Evolutionary conservation across 305 asterid genomes (phyloP), one percentile per base, ranked within the genome.

Genomic region (Stenogyne calaminthoides): DNA sequence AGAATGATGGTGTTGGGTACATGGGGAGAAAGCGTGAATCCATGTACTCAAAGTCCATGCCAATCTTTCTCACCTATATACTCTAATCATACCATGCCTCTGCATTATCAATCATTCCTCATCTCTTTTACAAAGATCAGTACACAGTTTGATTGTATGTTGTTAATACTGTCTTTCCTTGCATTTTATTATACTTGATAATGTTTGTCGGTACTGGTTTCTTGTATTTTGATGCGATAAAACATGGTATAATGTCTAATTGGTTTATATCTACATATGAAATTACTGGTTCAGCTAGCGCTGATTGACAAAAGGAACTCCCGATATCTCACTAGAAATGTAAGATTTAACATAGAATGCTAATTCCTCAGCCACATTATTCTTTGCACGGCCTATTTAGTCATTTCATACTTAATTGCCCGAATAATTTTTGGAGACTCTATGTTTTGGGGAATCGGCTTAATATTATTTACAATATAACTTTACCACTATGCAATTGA

Each of bases 1-100:
- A 80, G n/a, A 76, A 80, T 76, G 78, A 73, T 80, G 79, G 36
- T 73, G 81, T 20, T 58, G 64, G 47, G 74, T 72, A 76, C 78
- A 72, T 76, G 81, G 78, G 78, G 76, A 55, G 74, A 76, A 68
- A 67, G 81, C 81, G 84, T 80, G 81, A 69, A 39, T 47, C 47
- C 61, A 65, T 42, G 68, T 57, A 51, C 75, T 78, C 69, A 8
- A 25, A 34, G 25, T 7, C 11, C 61, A 52, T 76, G 10, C 27
- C 63, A 54, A 69, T 54, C 22, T 51, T 7, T 64, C 7, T 18
- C 20, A 63, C 20, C 36, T 32, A 32, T 63, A 27, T 34, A 8
- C 32, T 55, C 60, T 5, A 47, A 32, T 55, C 60, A 55, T 7
- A 19, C 60, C 60, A 54, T 54, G 60, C 60, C 60, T 54, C 60